phyloP scores from a whole-genome alignment of 1,284 basidiomycete species.

The Peniophora sp. region DNA sequence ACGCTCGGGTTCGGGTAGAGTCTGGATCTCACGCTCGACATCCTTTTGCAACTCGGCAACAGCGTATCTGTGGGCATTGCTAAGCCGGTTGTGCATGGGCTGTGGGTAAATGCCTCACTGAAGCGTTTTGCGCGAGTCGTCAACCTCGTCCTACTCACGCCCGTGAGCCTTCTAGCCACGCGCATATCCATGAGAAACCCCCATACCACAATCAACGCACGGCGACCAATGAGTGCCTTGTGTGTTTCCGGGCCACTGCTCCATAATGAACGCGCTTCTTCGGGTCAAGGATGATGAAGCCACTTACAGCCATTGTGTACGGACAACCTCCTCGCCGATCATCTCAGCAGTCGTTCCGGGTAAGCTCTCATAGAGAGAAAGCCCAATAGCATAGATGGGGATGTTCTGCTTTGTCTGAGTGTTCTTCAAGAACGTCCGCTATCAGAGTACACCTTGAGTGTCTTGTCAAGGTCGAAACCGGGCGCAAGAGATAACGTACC shows the following conservation, averaged over 20 bases:
- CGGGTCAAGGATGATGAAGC: conserved; percentile 2
- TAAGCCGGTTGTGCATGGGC: not conserved
- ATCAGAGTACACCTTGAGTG: not conserved
- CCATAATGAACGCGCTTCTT: not conserved
- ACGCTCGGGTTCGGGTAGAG: conserved; percentile 61
- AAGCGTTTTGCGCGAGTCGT: conserved; percentile 88
- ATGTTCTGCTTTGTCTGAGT: conserved; percentile 69
- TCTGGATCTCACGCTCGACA: conserved; percentile 65
- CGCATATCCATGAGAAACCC: conserved; percentile 3
- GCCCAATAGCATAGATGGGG: conserved; percentile 87
- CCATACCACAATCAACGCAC: conserved; percentile 78
- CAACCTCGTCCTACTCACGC: conserved; percentile 77
- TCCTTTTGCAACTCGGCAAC: conserved; percentile 82
- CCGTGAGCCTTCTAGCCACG: conserved; percentile 8
- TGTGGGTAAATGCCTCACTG: conserved; percentile 38
- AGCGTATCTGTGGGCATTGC: conserved; percentile 58
- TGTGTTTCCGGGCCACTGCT: conserved; percentile 53
- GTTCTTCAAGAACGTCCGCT: conserved; percentile 79
- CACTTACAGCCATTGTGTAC: conserved; percentile 88
- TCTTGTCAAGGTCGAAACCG: conserved; percentile 1
- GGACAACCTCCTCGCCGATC: conserved; percentile 77
- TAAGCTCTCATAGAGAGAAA: conserved; percentile 86
- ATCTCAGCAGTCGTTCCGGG: conserved; percentile 70
- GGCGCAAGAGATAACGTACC: conserved; percentile 35
- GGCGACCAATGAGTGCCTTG: conserved; percentile 70